Conservation (phyloP, 306 rosid species). For the Arachis stenosperma region DNA sequence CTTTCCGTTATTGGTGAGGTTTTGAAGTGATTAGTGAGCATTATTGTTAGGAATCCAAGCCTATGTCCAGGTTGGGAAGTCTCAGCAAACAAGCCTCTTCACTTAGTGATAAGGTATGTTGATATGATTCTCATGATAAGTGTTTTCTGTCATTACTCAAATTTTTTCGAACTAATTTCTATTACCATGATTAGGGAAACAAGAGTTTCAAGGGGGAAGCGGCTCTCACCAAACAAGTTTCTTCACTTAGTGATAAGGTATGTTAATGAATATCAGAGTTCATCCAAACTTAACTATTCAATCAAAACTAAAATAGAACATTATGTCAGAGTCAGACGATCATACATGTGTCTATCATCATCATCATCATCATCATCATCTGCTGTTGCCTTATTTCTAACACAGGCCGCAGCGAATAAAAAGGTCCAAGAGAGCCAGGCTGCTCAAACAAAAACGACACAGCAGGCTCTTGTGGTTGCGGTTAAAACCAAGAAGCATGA, state of each 20-base stretch:
- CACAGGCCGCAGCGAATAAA: conserved; percentile 50
- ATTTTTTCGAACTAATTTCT: too few species aligned
- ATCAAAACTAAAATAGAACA: conserved; percentile 6
- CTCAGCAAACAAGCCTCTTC: too few species aligned
- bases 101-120: too few species aligned
- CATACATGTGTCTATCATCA: neutral
- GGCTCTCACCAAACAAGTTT: conserved; percentile 12
- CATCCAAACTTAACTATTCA: neutral
- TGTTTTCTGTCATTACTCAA: too few species aligned
- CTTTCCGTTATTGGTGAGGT: conserved; percentile 28
- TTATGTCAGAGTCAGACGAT: neutral
- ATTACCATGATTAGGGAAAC: conserved; percentile 35
- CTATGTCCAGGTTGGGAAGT: too few species aligned
- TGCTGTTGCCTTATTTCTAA: conserved; percentile 22
- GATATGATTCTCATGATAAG: too few species aligned
- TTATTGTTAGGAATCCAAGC: too few species aligned
- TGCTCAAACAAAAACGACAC: too few species aligned
- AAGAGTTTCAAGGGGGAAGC: conserved; percentile 31
- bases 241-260: conserved; percentile 56
- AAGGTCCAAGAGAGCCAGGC: too few species aligned
- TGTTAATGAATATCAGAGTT: conserved; percentile 32
- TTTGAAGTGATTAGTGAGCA: conserved; percentile 19
- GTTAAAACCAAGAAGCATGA: neutral
- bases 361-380: conserved; percentile 10
- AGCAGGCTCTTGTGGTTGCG: too few species aligned